Evolutionary conservation across 495 filamentous ascomycete genomes (phyloP), one percentile per base, ranked within the genome.

Genomic region (Talaromyces nanjingensis): DNA sequence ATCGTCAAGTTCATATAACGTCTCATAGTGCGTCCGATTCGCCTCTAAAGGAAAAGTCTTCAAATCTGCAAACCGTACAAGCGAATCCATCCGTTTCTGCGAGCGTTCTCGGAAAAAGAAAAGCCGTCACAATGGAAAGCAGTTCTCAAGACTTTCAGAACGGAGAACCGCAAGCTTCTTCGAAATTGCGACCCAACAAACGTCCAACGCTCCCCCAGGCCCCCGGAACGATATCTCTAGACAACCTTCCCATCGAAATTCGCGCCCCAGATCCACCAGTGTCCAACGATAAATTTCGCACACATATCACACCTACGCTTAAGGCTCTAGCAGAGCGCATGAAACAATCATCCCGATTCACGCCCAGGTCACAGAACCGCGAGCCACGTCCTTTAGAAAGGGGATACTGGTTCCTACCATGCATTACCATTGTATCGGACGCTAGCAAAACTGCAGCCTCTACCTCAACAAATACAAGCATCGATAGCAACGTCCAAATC

Each of bases 381-480:
- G 66, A 68, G 0, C 74, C 89, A 0, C 74, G 81, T 8, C 71
- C 71, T 0, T 77, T 84, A 16, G 90, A 93, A 68, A 75, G 89
- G 31, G 90, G 90, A 18, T 82, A 89, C 70, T 93, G 90, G 90
- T 69, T 73, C 12, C 55, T 92, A 2, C 78, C 80, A 22, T 9
- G 24, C 6, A 49, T 65, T 8, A 62, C 42, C 1, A 54, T 65
- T 6, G 37, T 54, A 18, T 22, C n/a, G n/a, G 64, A 65, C n/a
- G 24, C 4, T 42, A 42, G 12, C 14, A 16, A 16, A 12, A 42
- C 16, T 42, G 37, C 14, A 42, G 12, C 37, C 9, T 16, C 37
- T 16, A 14, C 29, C 31, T n/a, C 33, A 11, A 55, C 54, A 59
- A 24, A 4, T 31, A 34, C 29, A 47, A 60, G 22, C 8, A 34